Percentiles rank a stretch among this genome's conserved stretches.
Conservation (phyloP, 257 asterid species). For the Gentiana dahurica region DNA sequence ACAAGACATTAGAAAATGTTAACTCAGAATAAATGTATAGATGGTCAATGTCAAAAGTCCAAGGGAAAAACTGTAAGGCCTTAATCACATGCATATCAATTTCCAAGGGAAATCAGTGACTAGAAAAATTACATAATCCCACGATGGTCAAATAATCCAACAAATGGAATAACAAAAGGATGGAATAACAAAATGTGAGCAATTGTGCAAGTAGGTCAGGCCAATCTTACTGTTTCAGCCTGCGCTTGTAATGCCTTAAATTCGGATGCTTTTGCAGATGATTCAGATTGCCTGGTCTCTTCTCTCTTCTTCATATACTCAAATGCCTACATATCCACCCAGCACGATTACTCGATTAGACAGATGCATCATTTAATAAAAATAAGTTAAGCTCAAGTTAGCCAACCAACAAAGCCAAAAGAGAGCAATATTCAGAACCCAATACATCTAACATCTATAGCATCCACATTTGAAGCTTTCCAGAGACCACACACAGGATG, state of each 20-base stretch:
- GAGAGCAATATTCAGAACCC: not conserved
- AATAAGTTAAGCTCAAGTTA: not conserved
- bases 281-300: conserved; percentile 57
- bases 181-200: too few species aligned
- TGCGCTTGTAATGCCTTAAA: conserved; percentile 77
- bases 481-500: not conserved
- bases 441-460: not conserved
- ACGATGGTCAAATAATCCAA: too few species aligned
- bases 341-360: conserved; percentile 3
- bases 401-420: too few species aligned
- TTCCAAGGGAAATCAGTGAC: too few species aligned
- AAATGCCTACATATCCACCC: conserved; percentile 36
- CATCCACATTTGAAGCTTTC: not conserved
- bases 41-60: too few species aligned
- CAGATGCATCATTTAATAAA: not conserved
- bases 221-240: conserved; percentile 57
- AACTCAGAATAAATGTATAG: too few species aligned
- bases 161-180: too few species aligned
- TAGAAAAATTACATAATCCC: too few species aligned
- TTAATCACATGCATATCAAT: too few species aligned
- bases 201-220: not conserved
- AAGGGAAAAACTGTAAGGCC: too few species aligned
- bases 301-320: conserved; percentile 62
- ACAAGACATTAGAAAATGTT: too few species aligned
- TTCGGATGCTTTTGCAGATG: conserved; percentile 42